A percentile compares a stretch with the other conserved stretches of the same genome.
Evolutionary conservation across 176 grass and related monocot genomes (phyloP).

Genomic region (Areca catechu): DNA sequence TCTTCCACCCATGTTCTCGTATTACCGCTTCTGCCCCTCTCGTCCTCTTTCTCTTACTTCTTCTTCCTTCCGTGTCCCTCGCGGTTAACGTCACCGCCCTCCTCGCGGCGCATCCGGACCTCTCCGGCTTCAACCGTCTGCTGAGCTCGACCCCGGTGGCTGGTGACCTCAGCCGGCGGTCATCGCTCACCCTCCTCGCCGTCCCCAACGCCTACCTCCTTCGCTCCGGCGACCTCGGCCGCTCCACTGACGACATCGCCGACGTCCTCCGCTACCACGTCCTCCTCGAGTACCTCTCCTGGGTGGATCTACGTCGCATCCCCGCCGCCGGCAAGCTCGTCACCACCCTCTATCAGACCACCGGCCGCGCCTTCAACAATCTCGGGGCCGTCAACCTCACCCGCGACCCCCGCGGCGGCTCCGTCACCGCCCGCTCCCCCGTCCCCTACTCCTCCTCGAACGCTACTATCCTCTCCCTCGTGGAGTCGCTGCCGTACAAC

Average conservation of each 20-base stretch:
- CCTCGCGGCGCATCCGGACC: conserved; percentile 50
- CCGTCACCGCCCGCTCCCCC: conserved; percentile 59
- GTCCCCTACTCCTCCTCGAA: conserved; percentile 46
- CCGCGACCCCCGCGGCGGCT: conserved; percentile 5
- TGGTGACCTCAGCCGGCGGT: conserved; percentile 45
- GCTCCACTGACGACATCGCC: conserved; percentile 60
- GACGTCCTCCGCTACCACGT: conserved; percentile 92
- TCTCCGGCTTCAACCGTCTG: conserved; percentile 56
- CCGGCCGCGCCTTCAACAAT: conserved; percentile 69
- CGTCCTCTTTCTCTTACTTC: conserved; percentile 7
- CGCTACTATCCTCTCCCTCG: conserved; percentile 57
- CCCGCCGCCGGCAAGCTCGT: conserved; percentile 60
- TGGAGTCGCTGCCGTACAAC: conserved; percentile 66
- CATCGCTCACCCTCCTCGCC: conserved; percentile 79
- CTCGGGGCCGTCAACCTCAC: conserved; percentile 91
- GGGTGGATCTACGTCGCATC: conserved; percentile 44
- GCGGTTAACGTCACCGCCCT: conserved; percentile 62
- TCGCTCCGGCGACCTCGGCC: conserved; percentile 42
- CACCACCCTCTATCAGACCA: conserved; percentile 96
- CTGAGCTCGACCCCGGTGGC: conserved; percentile 52
- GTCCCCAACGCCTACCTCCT: conserved; percentile 69
- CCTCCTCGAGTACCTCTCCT: conserved; percentile 89
- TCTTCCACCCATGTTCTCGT: conserved; percentile 5
- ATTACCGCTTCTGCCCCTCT: conserved; percentile 11
- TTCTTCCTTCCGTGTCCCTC: conserved; percentile 15